Percentiles rank a stretch among this genome's conserved stretches.
phyloP scores from a whole-genome alignment of 495 filamentous ascomycete species.

The Eremomyces bilateralis region DNA sequence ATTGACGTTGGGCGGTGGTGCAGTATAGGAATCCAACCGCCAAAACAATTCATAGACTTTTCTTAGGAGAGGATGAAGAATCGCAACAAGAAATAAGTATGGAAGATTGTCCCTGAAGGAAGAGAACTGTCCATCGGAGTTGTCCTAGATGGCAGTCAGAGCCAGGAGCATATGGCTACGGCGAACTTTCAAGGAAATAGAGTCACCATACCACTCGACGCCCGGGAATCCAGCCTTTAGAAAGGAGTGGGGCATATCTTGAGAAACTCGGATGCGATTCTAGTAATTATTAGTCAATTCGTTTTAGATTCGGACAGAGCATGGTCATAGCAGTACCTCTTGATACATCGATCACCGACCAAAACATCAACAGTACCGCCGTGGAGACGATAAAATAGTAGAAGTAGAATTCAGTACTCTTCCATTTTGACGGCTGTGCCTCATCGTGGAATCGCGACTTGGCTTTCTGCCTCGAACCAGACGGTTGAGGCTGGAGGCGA shows the following conservation, averaged over 20 bases:
- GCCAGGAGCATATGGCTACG: conserved; percentile 1
- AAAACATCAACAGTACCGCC: conserved; percentile 76
- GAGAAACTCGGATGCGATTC: conserved; percentile 63
- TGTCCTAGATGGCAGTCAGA: conserved; percentile 33
- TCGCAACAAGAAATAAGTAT: conserved; percentile 45
- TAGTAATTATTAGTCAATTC: conserved; percentile 16
- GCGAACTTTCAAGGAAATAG: background rate
- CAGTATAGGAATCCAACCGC: conserved; percentile 12
- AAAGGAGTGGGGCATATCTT: conserved; percentile 48
- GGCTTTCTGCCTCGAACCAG: too few species aligned
- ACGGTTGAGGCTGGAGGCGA: conserved; percentile 20
- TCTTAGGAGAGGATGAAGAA: conserved; percentile 59
- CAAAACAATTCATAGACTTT: conserved; percentile 36
- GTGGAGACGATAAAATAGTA: conserved; percentile 54
- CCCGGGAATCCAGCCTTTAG: conserved; percentile 81
- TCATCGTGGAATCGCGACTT: conserved; percentile 12
- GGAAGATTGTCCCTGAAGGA: conserved; percentile 74
- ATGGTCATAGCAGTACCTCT: conserved; percentile 28
- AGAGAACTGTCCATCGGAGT: conserved; percentile 76
- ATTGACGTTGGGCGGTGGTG: conserved; percentile 2
- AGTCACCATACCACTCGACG: conserved; percentile 54
- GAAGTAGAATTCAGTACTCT: conserved; percentile 62
- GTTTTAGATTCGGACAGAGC: background rate
- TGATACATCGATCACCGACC: conserved; percentile 66
- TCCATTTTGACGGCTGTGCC: conserved; percentile 48